Percentiles rank a stretch among this genome's conserved stretches.
phyloP scores from a whole-genome alignment of 768 basidiomycete species.

The Fistulinella prunicolor region DNA sequence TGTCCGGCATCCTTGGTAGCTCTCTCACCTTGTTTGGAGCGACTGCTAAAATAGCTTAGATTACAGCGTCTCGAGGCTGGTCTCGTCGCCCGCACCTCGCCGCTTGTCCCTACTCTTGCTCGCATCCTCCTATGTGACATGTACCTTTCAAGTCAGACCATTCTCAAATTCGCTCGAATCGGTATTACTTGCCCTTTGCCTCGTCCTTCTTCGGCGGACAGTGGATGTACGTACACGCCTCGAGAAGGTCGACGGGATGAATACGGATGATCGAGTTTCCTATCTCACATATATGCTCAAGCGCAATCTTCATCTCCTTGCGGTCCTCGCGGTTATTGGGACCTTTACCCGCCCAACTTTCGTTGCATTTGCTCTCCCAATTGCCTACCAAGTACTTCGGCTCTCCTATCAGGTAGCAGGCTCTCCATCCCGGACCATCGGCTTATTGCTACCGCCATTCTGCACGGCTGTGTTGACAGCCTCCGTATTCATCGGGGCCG shows the following conservation, averaged over 20 bases:
- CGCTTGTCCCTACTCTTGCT: constrained; percentile 28
- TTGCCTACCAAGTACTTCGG: constrained; percentile 26
- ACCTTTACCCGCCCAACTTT: constrained; percentile 38
- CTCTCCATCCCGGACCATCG: constrained; percentile 6
- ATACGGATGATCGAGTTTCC: neutral
- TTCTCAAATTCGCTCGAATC: constrained; percentile 41
- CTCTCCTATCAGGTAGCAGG: constrained; percentile 7
- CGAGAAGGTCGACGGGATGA: neutral
- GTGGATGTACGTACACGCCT: neutral
- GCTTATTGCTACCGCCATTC: constrained; percentile 19
- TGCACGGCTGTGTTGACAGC: constrained; percentile 17
- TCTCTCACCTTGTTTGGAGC: neutral
- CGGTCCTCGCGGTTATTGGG: constrained; percentile 27
- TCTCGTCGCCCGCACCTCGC: constrained; percentile 16
- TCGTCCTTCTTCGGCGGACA: constrained; percentile 25
- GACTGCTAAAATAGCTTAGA: constrained; percentile 19
- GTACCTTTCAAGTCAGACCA: constrained; percentile 38
- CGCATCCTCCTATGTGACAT: constrained; percentile 36
- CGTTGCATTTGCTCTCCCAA: constrained; percentile 31
- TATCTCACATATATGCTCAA: neutral
- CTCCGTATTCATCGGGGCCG: constrained; percentile 22
- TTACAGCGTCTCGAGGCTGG: constrained; percentile 21
- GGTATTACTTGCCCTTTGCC: constrained; percentile 28
- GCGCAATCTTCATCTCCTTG: constrained; percentile 25
- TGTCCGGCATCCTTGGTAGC: constrained; percentile 35